Evolutionary conservation across 257 asterid species (phyloP).

Genomic region (Penstemon newberryi): DNA sequence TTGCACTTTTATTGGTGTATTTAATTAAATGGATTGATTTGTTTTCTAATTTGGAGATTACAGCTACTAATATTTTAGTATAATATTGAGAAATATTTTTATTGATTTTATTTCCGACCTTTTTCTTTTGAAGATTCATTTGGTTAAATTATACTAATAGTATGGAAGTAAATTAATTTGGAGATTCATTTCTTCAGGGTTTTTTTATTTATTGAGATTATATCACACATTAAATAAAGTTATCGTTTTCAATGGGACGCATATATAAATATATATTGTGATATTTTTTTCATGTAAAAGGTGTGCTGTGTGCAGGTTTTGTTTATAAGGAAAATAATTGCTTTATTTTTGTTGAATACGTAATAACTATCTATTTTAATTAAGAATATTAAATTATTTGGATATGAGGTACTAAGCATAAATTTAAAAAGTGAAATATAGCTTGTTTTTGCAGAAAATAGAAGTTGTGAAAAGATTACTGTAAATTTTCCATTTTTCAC

Average conservation of each 20-base stretch:
- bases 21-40: not conserved
- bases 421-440: too few relatives aligned
- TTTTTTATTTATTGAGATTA: not conserved
- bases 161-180: constrained; percentile 5
- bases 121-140: not conserved
- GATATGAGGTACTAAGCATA: too few relatives aligned
- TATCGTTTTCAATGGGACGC: not conserved
- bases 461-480: too few relatives aligned
- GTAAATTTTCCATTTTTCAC: too few relatives aligned
- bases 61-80: not conserved
- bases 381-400: too few relatives aligned
- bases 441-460: too few relatives aligned
- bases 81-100: not conserved
- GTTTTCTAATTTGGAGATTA: constrained; percentile 16
- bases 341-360: too few relatives aligned
- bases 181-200: not conserved
- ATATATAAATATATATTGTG: not conserved
- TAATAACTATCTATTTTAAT: too few relatives aligned
- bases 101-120: not conserved
- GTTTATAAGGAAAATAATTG: too few relatives aligned
- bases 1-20: not conserved
- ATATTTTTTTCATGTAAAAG: not conserved
- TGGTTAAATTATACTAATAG: not conserved
- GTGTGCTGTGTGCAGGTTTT: too few relatives aligned
- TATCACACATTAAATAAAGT: too few relatives aligned